These are phyloP conservation scores for Leptosphaerulina australis DNA, from an alignment of 2,329 filamentous ascomycete species.

Conservation along the genomic window DNA sequence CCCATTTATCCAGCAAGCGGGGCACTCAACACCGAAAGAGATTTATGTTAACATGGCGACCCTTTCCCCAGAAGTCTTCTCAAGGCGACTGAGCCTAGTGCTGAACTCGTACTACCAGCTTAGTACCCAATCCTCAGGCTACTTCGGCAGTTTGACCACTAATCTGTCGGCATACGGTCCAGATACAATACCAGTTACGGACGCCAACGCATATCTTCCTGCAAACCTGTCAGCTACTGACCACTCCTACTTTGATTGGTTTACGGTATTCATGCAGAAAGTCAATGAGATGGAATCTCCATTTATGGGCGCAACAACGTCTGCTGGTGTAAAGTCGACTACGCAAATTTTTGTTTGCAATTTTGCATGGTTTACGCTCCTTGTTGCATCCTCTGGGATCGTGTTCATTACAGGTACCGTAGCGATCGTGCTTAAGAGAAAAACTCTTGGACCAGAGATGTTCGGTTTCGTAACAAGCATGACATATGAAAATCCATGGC, in stretches of 20 bases:
- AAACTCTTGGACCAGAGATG: slow-evolving; percentile 42
- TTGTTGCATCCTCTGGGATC: slow-evolving; percentile 26
- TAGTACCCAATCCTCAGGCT: slow-evolving; percentile 29
- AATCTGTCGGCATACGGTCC: slow-evolving; percentile 37
- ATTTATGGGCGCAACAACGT: slow-evolving; percentile 40
- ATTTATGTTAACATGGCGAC: slow-evolving; percentile 23
- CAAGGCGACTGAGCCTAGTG: slow-evolving; percentile 24
- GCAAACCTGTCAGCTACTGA: slow-evolving; percentile 24
- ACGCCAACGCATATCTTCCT: slow-evolving; percentile 34
- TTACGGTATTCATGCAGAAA: slow-evolving; percentile 1
- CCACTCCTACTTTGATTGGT: slow-evolving; percentile 28
- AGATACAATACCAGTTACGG: slow-evolving; percentile 29
- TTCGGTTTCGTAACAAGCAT: slow-evolving; percentile 47
- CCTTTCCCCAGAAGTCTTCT: slow-evolving; percentile 25
- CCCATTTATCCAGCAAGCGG: slow-evolving; percentile 25
- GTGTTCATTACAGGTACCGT: slow-evolving; percentile 29
- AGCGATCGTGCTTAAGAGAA: slow-evolving; percentile 33
- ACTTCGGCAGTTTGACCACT: slow-evolving; percentile 27
- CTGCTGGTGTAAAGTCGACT: slow-evolving; percentile 10
- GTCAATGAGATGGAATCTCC: slow-evolving; percentile 8
- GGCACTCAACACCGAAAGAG: neutral
- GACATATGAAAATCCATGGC: slow-evolving; percentile 46
- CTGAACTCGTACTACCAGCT: slow-evolving; percentile 46
- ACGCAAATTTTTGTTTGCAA: slow-evolving; percentile 38
- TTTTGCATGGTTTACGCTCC: slow-evolving; percentile 36